Evolutionary conservation across 2,329 filamentous ascomycete genomes (phyloP).

Genomic region (Coccinonectria pachysandricola): DNA sequence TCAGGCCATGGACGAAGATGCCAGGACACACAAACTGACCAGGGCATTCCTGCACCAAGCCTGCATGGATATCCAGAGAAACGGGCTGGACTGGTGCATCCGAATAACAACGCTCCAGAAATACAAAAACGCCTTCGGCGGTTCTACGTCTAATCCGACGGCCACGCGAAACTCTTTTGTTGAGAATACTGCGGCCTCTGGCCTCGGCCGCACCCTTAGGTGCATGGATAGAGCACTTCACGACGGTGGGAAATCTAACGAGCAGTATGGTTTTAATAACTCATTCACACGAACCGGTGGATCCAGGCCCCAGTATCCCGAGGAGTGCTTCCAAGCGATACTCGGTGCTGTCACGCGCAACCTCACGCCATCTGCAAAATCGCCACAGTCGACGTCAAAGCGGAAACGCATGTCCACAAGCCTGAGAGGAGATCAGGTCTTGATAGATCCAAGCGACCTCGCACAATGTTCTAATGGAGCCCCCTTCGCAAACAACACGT

Average conservation of each 20-base stretch:
- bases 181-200: constrained; percentile 28
- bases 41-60: constrained; percentile 78
- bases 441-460: constrained; percentile 23
- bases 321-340: constrained; percentile 23
- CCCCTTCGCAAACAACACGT: too few relatives aligned
- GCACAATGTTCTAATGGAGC: too few relatives aligned
- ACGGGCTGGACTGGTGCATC: constrained; percentile 28
- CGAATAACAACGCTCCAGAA: constrained; percentile 26
- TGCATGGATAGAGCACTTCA: too few relatives aligned
- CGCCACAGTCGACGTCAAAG: too few relatives aligned
- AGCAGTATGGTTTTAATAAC: too few relatives aligned
- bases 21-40: constrained; percentile 63
- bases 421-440: constrained; percentile 26
- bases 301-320: too few relatives aligned
- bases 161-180: constrained; percentile 36
- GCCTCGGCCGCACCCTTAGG: constrained; percentile 22
- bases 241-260: too few relatives aligned
- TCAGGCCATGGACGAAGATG: constrained; percentile 66
- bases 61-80: constrained; percentile 64
- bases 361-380: too few relatives aligned
- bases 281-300: too few relatives aligned
- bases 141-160: too few relatives aligned
- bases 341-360: constrained; percentile 25
- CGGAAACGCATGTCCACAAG: constrained; percentile 22
- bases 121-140: constrained; percentile 21